Percentiles rank a stretch among this genome's conserved stretches.
phyloP scores from a whole-genome alignment of 108 stramenopile genomes.

The Cyclotella sp. region DNA sequence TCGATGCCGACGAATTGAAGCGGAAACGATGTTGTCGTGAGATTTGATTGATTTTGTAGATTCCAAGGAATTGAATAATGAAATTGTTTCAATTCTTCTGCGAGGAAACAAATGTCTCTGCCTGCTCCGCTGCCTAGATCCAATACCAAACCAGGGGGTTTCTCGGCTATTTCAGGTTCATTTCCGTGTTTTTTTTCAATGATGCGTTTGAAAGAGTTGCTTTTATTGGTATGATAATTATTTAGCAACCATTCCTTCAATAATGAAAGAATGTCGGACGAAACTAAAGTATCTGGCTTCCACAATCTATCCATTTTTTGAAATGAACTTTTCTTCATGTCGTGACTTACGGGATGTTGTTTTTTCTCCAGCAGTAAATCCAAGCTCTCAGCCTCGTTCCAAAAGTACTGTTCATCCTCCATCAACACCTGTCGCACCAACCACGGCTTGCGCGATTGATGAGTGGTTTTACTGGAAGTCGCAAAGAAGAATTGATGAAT shows the following conservation, averaged over 20 bases:
- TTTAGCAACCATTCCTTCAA: slow-evolving; percentile 40
- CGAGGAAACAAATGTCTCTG: slow-evolving; percentile 81
- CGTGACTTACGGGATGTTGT: not conserved
- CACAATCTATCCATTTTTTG: slow-evolving; percentile 66
- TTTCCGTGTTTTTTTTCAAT: not conserved
- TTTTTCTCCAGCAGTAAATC: not conserved
- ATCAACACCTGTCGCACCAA: slow-evolving; percentile 53
- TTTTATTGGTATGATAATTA: not conserved
- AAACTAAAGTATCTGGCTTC: slow-evolving; percentile 82
- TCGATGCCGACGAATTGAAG: slow-evolving; percentile 69
- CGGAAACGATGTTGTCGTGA: slow-evolving; percentile 3
- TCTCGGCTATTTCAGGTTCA: slow-evolving; percentile 5
- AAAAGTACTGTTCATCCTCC: slow-evolving; percentile 36
- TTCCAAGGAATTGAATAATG: slow-evolving; percentile 12
- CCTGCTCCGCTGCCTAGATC: slow-evolving; percentile 86
- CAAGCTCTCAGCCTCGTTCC: slow-evolving; percentile 31
- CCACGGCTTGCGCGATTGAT: slow-evolving; percentile 66
- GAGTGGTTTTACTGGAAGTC: slow-evolving; percentile 42
- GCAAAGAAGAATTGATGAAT: slow-evolving; percentile 53
- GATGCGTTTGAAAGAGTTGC: not conserved
- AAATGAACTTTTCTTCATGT: slow-evolving; percentile 8
- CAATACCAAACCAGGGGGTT: slow-evolving; percentile 46
- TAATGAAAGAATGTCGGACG: slow-evolving; percentile 55
- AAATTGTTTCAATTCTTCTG: slow-evolving; percentile 66
- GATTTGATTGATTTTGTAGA: slow-evolving; percentile 17